These are phyloP conservation scores for Salix suchowensis DNA, from an alignment of 345 rosid species.

Conservation along the genomic window DNA sequence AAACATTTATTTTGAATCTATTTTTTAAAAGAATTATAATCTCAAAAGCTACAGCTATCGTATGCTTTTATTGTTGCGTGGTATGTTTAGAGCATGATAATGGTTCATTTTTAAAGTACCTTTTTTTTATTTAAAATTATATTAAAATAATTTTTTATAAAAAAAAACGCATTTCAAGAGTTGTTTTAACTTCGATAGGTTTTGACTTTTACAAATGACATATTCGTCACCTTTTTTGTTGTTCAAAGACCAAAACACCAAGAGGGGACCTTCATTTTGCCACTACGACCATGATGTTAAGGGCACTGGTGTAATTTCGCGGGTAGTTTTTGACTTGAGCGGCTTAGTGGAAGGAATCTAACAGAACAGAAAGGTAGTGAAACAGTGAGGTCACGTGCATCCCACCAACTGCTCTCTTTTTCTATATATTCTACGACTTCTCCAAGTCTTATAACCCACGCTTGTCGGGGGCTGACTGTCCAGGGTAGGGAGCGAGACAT, in stretches of 20 bases:
- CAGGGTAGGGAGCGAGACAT: conserved; percentile 10
- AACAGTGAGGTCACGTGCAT: conserved; percentile 30
- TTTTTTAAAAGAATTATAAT: no score
- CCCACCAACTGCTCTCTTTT: conserved; percentile 13
- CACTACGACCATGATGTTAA: not conserved
- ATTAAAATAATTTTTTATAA: no score
- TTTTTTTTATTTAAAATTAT: no score
- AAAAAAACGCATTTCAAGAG: no score
- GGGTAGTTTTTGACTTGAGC: conserved; percentile 12
- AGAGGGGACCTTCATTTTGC: not conserved
- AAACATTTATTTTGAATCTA: no score
- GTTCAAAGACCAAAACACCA: not conserved
- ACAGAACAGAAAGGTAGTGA: not conserved
- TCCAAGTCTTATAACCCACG: conserved; percentile 20
- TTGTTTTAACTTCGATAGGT: not conserved
- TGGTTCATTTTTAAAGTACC: no score
- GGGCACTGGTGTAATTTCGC: conserved; percentile 9
- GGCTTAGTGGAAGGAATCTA: conserved; percentile 20
- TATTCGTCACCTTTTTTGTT: no score
- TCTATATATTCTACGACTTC: not conserved
- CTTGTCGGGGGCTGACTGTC: conserved; percentile 20
- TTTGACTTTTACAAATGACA: no score
- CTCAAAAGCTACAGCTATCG: no score
- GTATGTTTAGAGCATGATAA: no score
- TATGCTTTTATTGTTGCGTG: no score